Evolutionary conservation across 1,284 basidiomycete genomes (phyloP), one percentile per base, ranked within the genome.

Genomic region (Pterulicium gracile): DNA sequence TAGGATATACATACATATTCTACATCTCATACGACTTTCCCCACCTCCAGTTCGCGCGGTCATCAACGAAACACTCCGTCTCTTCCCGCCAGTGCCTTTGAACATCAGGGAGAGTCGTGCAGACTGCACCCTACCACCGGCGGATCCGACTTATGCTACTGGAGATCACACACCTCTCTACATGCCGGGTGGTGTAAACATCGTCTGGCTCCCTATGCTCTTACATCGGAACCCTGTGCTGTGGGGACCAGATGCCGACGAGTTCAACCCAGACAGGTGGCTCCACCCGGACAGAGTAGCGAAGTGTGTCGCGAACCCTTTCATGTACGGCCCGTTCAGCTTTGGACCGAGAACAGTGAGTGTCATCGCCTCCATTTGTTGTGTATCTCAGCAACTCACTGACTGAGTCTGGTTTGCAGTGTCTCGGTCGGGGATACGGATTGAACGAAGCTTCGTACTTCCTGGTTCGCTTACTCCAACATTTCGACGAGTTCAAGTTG

Each of bases 221-320:
- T 72, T 72, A 27, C 81, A 84, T 44, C 70, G 78, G 1, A 79
- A 79, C 52, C 63, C 64, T 24, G 67, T 65, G 14, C 59, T 83
- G 0, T 86, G 82, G 83, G 82, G 82, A 3, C 50, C 64, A 1
- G 81, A 85, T 49, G 82, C 83, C 0, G 73, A 83, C 52, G 68
- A 65, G 5, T 87, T 86, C 56, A 73, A 81, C 48, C 83, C 84
- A 4, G 77, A 84, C 17, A 72, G 83, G 35, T 85, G 81, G 81
- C 62, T 81, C 7, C 69, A 83, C 42, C 66, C 69, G 0, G 63
- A 62, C 19, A 66, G 74, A 13, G 50, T 77, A 19, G 61, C 66
- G 1, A 66, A 57, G 43, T 73, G 73, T 51, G 69, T 69, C 7
- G 58, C 67, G 1, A 81, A 81, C 54, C 79, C 82, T 0, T 69